phyloP scores from a whole-genome alignment of 345 rosid genomes.

The Angophora floribunda region DNA sequence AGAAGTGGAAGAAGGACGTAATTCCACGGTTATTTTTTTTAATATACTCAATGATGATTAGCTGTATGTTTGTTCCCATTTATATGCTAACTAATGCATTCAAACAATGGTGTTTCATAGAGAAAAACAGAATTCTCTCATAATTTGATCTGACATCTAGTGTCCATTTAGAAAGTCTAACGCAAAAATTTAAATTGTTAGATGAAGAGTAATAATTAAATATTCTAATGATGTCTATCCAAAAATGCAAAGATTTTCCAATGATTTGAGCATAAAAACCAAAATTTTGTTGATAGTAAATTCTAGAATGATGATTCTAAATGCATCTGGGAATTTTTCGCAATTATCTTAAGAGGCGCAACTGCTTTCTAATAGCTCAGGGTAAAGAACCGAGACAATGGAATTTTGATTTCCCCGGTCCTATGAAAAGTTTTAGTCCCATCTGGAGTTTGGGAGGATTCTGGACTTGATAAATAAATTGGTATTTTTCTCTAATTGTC shows the following conservation, averaged over 20 bases:
- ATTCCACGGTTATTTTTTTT: neutral
- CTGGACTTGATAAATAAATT: neutral
- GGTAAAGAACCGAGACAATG: neutral
- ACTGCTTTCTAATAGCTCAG: neutral
- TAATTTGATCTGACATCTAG: neutral
- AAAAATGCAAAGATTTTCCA: neutral
- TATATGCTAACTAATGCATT: neutral
- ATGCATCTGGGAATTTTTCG: neutral
- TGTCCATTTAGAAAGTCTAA: neutral
- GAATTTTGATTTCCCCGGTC: neutral
- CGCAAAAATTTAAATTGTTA: accelerated
- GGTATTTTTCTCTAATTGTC: neutral
- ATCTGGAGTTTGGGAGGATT: neutral
- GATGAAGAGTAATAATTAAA: neutral
- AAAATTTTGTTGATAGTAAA: neutral
- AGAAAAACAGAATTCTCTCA: neutral
- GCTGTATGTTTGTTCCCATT: neutral
- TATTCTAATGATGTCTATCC: too few species aligned
- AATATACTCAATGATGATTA: neutral
- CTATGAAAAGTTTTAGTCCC: neutral
- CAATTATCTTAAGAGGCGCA: neutral
- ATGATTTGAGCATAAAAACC: neutral
- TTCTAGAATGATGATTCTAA: neutral
- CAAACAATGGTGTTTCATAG: neutral
- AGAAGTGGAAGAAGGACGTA: neutral